These are phyloP conservation scores for Sphaerobolus stellatus DNA, from an alignment of 1,284 basidiomycete species.

Conservation along the genomic window DNA sequence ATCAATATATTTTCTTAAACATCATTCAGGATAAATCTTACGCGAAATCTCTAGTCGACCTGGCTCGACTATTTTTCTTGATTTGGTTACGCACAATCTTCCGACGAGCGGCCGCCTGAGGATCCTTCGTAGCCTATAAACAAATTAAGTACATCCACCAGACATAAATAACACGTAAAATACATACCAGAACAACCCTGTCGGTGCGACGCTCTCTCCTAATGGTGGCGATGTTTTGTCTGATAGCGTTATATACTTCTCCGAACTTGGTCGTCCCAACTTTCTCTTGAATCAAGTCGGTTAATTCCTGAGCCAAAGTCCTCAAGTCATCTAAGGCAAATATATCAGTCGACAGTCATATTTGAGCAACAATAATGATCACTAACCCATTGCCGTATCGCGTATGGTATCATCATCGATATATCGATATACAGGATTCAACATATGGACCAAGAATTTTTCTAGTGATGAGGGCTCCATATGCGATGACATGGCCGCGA, in stretches of 20 bases:
- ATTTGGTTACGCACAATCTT: conserved; percentile 64
- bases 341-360: background rate
- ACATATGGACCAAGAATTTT: conserved; percentile 77
- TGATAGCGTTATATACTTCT: conserved; percentile 73
- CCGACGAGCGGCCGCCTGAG: conserved; percentile 74
- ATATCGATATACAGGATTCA: conserved; percentile 86
- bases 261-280: conserved; percentile 86
- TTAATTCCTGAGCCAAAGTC: conserved; percentile 79
- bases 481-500: conserved; percentile 83
- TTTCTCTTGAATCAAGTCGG: conserved; percentile 84
- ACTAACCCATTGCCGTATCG: conserved; percentile 77
- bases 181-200: conserved; percentile 56
- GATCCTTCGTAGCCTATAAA: conserved; percentile 61
- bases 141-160: background rate
- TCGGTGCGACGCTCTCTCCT: conserved; percentile 73
- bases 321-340: conserved; percentile 73
- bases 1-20: background rate
- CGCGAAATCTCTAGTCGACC: conserved; percentile 65
- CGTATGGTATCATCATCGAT: conserved; percentile 81
- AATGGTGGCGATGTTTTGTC: conserved; percentile 67
- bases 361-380: background rate
- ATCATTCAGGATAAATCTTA: conserved; percentile 33
- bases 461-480: conserved; percentile 61
- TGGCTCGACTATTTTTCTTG: conserved; percentile 82
- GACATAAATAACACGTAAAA: conserved; percentile 6